phyloP scores from a whole-genome alignment of 2,329 filamentous ascomycete genomes.

The Knufia fluminis region DNA sequence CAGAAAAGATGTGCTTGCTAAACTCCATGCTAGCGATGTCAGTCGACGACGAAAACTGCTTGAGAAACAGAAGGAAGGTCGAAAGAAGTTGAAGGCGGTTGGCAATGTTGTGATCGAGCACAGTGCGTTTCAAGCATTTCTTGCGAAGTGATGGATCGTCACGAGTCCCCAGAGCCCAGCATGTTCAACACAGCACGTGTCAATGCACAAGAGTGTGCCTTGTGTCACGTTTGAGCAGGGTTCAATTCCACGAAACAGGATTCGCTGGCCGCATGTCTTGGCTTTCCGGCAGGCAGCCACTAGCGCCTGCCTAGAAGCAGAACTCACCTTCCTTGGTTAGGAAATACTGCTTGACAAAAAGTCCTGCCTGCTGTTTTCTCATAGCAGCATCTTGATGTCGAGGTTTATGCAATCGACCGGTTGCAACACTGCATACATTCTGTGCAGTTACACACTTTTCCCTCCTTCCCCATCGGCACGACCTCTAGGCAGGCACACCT shows the following conservation, averaged over 20 bases:
- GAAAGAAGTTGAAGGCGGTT: conserved; percentile 67
- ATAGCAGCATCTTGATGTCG: neutral
- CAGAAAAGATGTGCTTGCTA: conserved; percentile 86
- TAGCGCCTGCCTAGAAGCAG: neutral
- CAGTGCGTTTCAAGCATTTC: conserved; percentile 85
- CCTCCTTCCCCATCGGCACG: neutral
- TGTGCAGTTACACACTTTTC: neutral
- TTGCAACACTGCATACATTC: neutral
- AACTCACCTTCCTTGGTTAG: conserved; percentile 3
- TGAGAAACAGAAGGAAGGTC: conserved; percentile 93
- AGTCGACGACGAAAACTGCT: conserved; percentile 73
- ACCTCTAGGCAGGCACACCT: conserved; percentile 3
- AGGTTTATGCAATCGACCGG: neutral
- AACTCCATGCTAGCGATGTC: conserved; percentile 86
- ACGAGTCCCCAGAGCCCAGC: too few species aligned
- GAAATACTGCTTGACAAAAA: conserved; percentile 1
- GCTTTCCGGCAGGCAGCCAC: neutral
- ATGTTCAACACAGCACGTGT: neutral
- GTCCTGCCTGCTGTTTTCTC: neutral
- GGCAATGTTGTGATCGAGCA: conserved; percentile 96
- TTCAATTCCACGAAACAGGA: neutral
- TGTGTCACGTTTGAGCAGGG: neutral
- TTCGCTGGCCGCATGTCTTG: neutral
- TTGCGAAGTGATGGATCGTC: conserved; percentile 55
- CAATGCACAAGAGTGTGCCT: too few species aligned